Evolutionary conservation across 2,329 filamentous ascomycete genomes (phyloP).

Genomic region (Mycosphaerella sp.): DNA sequence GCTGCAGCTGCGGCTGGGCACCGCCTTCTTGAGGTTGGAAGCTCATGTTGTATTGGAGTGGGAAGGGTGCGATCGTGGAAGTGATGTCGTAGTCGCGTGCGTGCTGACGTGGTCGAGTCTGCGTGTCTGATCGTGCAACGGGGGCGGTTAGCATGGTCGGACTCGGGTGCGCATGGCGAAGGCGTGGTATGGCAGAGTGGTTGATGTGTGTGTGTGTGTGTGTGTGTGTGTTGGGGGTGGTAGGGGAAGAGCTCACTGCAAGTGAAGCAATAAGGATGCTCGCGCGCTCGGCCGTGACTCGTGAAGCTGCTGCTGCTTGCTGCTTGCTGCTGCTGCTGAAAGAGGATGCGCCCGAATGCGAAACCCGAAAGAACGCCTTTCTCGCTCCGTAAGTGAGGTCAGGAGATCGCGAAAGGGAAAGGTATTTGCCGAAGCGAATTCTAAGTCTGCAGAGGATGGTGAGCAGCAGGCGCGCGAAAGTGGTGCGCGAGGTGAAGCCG

Average conservation of each 20-base stretch:
- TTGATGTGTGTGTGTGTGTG: background rate
- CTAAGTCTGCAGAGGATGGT: constrained; percentile 22
- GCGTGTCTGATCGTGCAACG: background rate
- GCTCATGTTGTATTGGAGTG: constrained; percentile 48
- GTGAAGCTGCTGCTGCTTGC: constrained; percentile 13
- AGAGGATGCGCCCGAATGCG: constrained; percentile 17
- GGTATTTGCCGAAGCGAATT: constrained; percentile 14
- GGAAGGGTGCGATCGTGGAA: constrained; percentile 9
- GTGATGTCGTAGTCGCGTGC: constrained; percentile 19
- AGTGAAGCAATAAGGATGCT: constrained; percentile 29
- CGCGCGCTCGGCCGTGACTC: constrained; percentile 30
- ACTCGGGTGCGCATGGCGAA: background rate
- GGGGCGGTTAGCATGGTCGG: background rate
- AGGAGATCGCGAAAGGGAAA: constrained; percentile 10
- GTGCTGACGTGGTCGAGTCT: constrained; percentile 20
- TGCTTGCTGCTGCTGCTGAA: constrained; percentile 12
- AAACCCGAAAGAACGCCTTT: constrained; percentile 10
- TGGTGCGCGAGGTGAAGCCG: constrained; percentile 13
- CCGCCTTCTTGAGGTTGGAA: constrained; percentile 61
- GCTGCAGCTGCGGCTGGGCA: constrained; percentile 49
- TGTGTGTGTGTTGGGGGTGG: background rate
- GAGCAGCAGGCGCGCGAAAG: constrained; percentile 13
- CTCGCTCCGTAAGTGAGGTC: constrained; percentile 13
- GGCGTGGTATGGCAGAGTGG: background rate
- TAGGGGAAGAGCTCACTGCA: constrained; percentile 22